Evolutionary conservation across 164 flowering plant genomes (phyloP), one percentile per base, ranked within the genome.

Genomic region (Magnolia officinalis): DNA sequence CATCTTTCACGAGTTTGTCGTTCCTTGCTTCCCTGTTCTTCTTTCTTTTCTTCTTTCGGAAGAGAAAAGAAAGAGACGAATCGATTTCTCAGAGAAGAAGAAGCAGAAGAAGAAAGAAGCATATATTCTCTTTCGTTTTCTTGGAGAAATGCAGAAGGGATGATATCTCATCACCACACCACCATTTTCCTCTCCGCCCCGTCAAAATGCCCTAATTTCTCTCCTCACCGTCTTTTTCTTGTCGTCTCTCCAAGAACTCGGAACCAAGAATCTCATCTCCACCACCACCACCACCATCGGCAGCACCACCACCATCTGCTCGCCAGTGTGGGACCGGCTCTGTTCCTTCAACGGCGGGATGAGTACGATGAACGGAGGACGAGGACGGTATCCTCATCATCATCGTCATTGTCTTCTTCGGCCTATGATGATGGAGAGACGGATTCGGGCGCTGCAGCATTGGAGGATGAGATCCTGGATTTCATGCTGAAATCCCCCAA

Each of bases 401-500:
- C 61, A 55, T 11, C 13, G 61, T 37, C 61, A 11, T 55, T 16
- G 61, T 55, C 18, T 14, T 55, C 61, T 16, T n/a, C 49, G n/a
- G 71, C 50, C 49, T 19, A 8, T 6, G 50, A 68, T 29, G 69
- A 10, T 21, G 69, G 29, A 21, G 45, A 11, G 23, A 9, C 65
- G 23, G 68, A 65, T 37, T 37, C 45, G 6, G 45, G 45, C 11
- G 5, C 29, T 29, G 13, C 68, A 13, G 68, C 68, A 23, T 23
- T 95, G 86, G 98, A 92, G 83, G 83, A 72, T 9, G 89, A 89
- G 85, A 85, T 95, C 73, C 80, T 92, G 81, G 91, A 92, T 74
- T 95, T 93, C 75, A 93, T 95, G 98, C 72, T 73, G 77, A 80
- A 79, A 21, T 93, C 96, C 0, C 73, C 77, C 81, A 90, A 87